These are phyloP conservation scores for Penicillium italicum DNA, from an alignment of 2,329 filamentous ascomycete species.

Conservation along the genomic window DNA sequence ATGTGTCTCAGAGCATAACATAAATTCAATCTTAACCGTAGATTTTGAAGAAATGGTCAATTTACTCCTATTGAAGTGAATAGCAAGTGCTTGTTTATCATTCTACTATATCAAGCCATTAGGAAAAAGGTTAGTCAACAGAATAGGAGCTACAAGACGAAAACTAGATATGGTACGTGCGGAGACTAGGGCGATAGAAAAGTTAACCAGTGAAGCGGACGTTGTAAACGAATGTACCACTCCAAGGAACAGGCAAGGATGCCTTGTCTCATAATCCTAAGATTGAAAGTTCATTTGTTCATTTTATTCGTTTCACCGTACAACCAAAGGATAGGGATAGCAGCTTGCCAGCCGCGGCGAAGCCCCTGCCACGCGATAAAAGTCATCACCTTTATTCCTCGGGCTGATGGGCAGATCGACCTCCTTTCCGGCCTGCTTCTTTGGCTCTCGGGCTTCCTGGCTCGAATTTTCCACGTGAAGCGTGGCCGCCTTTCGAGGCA, in stretches of 20 bases:
- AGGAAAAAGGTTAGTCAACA: neutral
- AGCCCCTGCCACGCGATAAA: neutral
- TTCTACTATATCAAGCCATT: too few species aligned
- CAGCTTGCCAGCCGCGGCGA: neutral
- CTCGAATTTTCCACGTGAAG: constrained; percentile 54
- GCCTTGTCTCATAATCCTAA: neutral
- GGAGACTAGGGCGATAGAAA: neutral
- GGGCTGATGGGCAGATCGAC: neutral
- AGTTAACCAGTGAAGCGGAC: neutral
- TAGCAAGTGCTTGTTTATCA: too few species aligned
- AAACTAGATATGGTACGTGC: too few species aligned
- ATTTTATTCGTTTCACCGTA: neutral
- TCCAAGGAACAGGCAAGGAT: neutral
- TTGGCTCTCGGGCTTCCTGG: constrained; percentile 51
- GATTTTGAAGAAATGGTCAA: too few species aligned
- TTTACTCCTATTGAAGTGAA: too few species aligned
- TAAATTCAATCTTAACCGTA: neutral
- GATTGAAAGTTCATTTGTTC: neutral
- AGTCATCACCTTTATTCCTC: neutral
- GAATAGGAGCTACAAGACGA: neutral
- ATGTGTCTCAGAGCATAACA: neutral
- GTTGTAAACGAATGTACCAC: neutral
- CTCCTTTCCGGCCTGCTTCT: constrained; percentile 54
- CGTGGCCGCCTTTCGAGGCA: constrained; percentile 54
- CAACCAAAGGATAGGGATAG: neutral